Base-by-base conservation (phyloP, 805 yeast genomes). In the Zygosaccharomyces gambellarensis region DNA sequence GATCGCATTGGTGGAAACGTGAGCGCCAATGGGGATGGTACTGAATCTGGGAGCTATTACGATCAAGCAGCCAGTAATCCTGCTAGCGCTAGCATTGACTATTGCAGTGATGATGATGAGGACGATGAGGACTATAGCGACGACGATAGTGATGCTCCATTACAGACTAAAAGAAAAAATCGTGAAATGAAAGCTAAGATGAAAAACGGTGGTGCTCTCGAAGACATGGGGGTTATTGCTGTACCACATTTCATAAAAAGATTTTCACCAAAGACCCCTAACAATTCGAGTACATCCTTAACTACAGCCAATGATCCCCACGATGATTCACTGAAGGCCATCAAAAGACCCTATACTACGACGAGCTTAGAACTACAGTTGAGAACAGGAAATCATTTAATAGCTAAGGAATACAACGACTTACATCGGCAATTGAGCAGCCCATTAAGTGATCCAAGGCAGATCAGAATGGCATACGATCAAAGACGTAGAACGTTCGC, bases 331-430 rank as follows among this genome's bases (percentile, higher is more conserved):
- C 21, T 32, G 10, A 14, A 43, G n/a, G 19, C 44, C n/a, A 22
- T 27, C 17, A 39, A 25, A 9, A 50, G 55, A 27, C 58, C 60
- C 7, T 46, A 49, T 30, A 46, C 57, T 10, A 56, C 58, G 10
- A 49, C 53, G 5, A 51, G 54, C 39, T 47, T 58, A 38, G 61
- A 58, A 43, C 45, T 54, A 36, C 51, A 55, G 43, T 48, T 53
- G 14, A 46, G 58, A 27, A 49, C 50, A 14, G 47, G 50, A n/a
- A 40, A 45, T 29, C 43, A 60, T 28, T 40, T 66, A 10, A 30
- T 65, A 10, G 52, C 58, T 3, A 60, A 57, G 34, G 51, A 47
- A 12, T 52, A 41, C 21, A 48, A 49, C 14, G 55, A 49, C 39
- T 36, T 49, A 5, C 49, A 52, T 17, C 44, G 28, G 9, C 46